Base-by-base conservation (phyloP, 1,284 basidiomycete genomes). In the Cutaneotrichosporon curvatum region DNA sequence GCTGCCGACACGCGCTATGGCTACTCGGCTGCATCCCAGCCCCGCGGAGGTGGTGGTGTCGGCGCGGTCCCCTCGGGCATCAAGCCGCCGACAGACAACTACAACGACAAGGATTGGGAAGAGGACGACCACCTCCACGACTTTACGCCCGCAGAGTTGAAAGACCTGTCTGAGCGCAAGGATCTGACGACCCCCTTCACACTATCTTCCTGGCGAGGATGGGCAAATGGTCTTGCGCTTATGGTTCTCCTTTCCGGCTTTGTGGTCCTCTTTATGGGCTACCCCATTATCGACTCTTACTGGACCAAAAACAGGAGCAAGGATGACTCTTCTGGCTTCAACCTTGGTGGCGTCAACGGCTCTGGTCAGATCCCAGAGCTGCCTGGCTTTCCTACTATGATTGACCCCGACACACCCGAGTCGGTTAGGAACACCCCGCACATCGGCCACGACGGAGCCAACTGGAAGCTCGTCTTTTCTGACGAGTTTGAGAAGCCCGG, bases 401-500 rank as follows among this genome's bases (percentile, higher is more conserved):
- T 88, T 58, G 86, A 89, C 68, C 48, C 63, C 4, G 79, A 79
- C 14, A 90, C 86, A 1, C 85, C 85, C 0, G 55, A 72, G 2
- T 28, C 7, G 8, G 12, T 28, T 12, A 12, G 12, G 8, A 53
- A 57, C 0, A 82, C 77, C 4, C 75, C 77, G 0, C 76, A 83
- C 23, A 81, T 71, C 2, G 84, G 84, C 0, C 82, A 75, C 52
- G 84, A 87, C 58, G 80, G 81, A 3, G 51, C 78, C 20, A 61
- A 75, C 5, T 87, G 84, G 66, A 75, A 82, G 46, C 76, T 94
- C 8, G 81, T 90, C 3, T 92, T 65, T 65, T 86, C 84, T 40
- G 90, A 94, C 69, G 91, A 94, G 72, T 95, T 95, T 70, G 82
- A 94, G 47, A 73, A 73, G 16, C 77, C 79, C 7, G 81, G 81